These are phyloP conservation scores for Brassica incana DNA, from an alignment of 345 rosid genomes.

Conservation along the genomic window DNA sequence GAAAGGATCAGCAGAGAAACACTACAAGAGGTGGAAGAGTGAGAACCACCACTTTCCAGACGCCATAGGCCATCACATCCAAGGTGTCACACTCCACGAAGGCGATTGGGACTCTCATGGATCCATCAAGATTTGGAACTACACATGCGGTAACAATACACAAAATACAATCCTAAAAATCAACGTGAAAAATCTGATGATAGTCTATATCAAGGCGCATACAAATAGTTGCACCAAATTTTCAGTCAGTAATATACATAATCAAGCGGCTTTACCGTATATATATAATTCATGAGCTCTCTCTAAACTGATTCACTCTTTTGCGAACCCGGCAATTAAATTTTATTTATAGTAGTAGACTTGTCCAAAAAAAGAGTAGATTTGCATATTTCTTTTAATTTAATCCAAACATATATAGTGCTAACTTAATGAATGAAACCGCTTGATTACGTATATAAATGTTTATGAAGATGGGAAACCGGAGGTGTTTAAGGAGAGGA, in stretches of 20 bases:
- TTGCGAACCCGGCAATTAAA: neutral
- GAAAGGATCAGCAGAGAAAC: neutral
- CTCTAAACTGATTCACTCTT: neutral
- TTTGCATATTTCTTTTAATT: neutral
- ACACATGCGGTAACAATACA: neutral
- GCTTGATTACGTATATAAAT: neutral
- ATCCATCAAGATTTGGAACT: neutral
- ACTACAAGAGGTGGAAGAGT: neutral
- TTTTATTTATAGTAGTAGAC: neutral
- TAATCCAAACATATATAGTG: neutral
- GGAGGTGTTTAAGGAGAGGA: neutral
- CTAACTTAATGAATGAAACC: neutral
- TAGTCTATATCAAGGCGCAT: neutral
- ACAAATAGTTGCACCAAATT: neutral
- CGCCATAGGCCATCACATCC: constrained; percentile 1
- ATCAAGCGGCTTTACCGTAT: neutral
- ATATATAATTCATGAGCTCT: neutral
- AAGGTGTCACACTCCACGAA: neutral
- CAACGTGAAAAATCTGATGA: neutral
- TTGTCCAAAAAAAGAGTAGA: neutral
- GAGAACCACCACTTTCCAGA: neutral
- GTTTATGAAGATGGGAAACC: neutral
- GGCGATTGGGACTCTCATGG: neutral
- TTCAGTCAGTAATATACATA: neutral
- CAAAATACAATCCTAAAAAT: neutral